A percentile compares a stretch with the other conserved stretches of the same genome.
Evolutionary conservation across 140 eudicot species (phyloP).

Genomic region (Oenanthe javanica): DNA sequence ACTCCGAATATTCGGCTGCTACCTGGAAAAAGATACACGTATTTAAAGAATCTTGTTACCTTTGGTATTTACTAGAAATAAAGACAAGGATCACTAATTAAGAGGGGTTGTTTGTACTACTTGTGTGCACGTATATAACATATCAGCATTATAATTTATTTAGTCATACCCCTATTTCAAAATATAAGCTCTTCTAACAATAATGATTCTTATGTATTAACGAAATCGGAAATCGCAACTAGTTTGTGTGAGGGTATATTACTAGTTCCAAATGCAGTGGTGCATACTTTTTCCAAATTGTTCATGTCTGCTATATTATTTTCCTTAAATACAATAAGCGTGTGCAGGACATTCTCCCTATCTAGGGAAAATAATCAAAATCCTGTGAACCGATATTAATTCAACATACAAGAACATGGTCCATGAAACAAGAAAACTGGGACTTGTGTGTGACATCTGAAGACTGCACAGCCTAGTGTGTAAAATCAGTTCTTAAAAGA

Average conservation of each 20-base stretch:
- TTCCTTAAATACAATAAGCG: background rate
- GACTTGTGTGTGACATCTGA: too few species aligned
- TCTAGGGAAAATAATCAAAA: too few species aligned
- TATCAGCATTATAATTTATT: background rate
- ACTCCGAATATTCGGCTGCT: constrained; percentile 94
- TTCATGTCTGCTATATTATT: background rate
- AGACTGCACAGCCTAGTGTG: background rate
- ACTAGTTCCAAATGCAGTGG: background rate
- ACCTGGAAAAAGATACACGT: constrained; percentile 37
- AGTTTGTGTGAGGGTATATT: background rate
- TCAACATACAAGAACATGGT: background rate
- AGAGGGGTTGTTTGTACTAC: background rate
- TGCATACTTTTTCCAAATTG: background rate
- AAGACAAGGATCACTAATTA: background rate
- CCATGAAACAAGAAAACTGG: background rate
- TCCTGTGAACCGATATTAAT: background rate
- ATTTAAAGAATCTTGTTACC: background rate
- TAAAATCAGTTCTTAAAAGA: background rate
- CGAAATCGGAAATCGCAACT: too few species aligned
- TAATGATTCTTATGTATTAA: background rate
- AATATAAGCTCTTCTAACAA: background rate
- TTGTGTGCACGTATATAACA: background rate
- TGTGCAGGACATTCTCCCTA: background rate
- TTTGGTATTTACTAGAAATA: background rate
- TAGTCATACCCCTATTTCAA: background rate